These are phyloP conservation scores for Pisolithus albus DNA, from an alignment of 768 basidiomycete genomes.

Conservation along the genomic window DNA sequence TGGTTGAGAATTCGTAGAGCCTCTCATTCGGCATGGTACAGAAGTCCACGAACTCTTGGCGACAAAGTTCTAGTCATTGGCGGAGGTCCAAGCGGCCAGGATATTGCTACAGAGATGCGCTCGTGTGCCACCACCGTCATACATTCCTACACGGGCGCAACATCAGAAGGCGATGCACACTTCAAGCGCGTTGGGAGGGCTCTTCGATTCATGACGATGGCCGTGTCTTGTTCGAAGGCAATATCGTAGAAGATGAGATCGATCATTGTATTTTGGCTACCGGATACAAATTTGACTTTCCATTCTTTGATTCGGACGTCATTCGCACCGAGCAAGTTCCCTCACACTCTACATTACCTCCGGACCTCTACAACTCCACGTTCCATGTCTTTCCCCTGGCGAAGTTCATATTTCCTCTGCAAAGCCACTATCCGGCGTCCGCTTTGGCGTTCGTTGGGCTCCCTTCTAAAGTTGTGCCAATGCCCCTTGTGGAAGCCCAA, in stretches of 20 bases:
- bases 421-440: slow-evolving; percentile 37
- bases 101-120: slow-evolving; percentile 57
- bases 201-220: slow-evolving; percentile 34
- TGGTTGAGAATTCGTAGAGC: slow-evolving; percentile 53
- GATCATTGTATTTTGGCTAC: slow-evolving; percentile 70
- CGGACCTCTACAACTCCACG: slow-evolving; percentile 54
- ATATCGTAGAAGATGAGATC: slow-evolving; percentile 44
- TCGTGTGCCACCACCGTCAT: slow-evolving; percentile 40
- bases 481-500: slow-evolving; percentile 77
- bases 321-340: slow-evolving; percentile 37
- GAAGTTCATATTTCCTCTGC: slow-evolving; percentile 60
- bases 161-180: slow-evolving; percentile 25
- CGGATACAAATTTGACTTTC: slow-evolving; percentile 60
- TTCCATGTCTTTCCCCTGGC: slow-evolving; percentile 66
- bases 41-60: slow-evolving; percentile 38
- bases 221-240: slow-evolving; percentile 53
- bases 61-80: slow-evolving; percentile 41
- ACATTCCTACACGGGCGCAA: slow-evolving; percentile 43
- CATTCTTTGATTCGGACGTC: slow-evolving; percentile 44
- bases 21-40: slow-evolving; percentile 64
- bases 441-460: slow-evolving; percentile 65
- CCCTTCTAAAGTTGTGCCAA: slow-evolving; percentile 51
- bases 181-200: slow-evolving; percentile 39
- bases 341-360: slow-evolving; percentile 42
- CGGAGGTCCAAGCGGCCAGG: slow-evolving; percentile 60